A percentile compares a stretch with the other conserved stretches of the same genome.
Evolutionary conservation across 768 basidiomycete genomes (phyloP).

Genomic region (Candolleomyces aberdarensis): DNA sequence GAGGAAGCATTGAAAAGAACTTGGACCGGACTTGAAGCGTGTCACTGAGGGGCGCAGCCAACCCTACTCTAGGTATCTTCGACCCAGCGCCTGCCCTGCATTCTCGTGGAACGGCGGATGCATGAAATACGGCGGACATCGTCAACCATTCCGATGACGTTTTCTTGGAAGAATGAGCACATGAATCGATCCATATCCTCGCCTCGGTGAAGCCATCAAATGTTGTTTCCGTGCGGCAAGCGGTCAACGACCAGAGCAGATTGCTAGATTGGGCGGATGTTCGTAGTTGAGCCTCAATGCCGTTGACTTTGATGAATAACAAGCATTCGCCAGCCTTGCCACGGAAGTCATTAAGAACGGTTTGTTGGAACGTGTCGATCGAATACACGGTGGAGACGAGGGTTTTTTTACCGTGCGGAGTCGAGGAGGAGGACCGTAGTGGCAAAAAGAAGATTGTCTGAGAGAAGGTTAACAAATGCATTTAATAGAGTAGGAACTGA

Average conservation of each 20-base stretch:
- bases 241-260: slow-evolving; percentile 21
- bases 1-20: slow-evolving; percentile 45
- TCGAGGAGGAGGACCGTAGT: slow-evolving; percentile 28
- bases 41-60: slow-evolving; percentile 25
- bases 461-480: slow-evolving; percentile 11
- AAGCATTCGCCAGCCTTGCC: slow-evolving; percentile 26
- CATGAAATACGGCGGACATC: slow-evolving; percentile 11
- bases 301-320: slow-evolving; percentile 35
- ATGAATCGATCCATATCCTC: not conserved
- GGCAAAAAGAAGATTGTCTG: slow-evolving; percentile 40
- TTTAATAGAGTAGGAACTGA: not conserved
- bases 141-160: not conserved
- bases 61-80: slow-evolving; percentile 17
- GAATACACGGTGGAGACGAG: not conserved
- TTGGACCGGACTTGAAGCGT: slow-evolving; percentile 3
- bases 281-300: slow-evolving; percentile 25
- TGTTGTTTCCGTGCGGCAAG: slow-evolving; percentile 11
- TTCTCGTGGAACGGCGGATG: slow-evolving; percentile 4
- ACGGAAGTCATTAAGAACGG: slow-evolving; percentile 30
- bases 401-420: not conserved
- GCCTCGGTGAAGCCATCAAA: not conserved
- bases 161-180: not conserved
- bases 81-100: not conserved
- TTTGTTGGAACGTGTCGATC: not conserved
- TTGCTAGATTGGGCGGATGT: slow-evolving; percentile 4